Percentiles rank a stretch among this genome's conserved stretches.
Evolutionary conservation across 1,284 basidiomycete species (phyloP).

Genomic region (Ustanciosporium gigantosporum): DNA sequence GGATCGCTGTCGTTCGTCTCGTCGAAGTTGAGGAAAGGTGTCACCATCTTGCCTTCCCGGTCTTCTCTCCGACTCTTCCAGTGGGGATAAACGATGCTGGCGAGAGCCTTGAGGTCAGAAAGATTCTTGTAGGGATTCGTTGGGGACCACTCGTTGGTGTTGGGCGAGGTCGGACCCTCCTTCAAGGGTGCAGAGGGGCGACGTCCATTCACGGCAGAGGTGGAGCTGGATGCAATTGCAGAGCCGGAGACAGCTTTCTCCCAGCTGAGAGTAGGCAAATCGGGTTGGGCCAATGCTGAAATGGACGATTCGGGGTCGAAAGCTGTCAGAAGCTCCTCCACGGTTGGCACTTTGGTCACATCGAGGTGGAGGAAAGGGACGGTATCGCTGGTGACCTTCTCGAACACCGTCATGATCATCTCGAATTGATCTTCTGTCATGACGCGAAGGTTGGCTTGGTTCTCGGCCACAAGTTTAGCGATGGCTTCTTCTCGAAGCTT

Average conservation of each 20-base stretch:
- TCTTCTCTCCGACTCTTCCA: slow-evolving; percentile 58
- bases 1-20: slow-evolving; percentile 93
- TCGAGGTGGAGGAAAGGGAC: slow-evolving; percentile 83
- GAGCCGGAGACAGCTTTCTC: slow-evolving; percentile 25
- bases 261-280: slow-evolving; percentile 43
- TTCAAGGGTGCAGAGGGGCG: neutral
- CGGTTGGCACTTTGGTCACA: slow-evolving; percentile 45
- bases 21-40: slow-evolving; percentile 66
- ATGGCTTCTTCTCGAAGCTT: slow-evolving; percentile 66
- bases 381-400: slow-evolving; percentile 86
- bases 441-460: slow-evolving; percentile 65
- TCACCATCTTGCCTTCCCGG: slow-evolving; percentile 48
- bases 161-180: neutral
- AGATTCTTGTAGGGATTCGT: slow-evolving; percentile 56
- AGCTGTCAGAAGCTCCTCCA: slow-evolving; percentile 45
- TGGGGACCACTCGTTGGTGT: slow-evolving; percentile 37
- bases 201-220: slow-evolving; percentile 11
- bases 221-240: slow-evolving; percentile 3
- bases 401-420: slow-evolving; percentile 90
- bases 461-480: slow-evolving; percentile 55
- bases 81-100: slow-evolving; percentile 50
- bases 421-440: slow-evolving; percentile 86
- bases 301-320: slow-evolving; percentile 49
- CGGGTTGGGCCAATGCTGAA: slow-evolving; percentile 45
- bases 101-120: slow-evolving; percentile 47